phyloP scores from a whole-genome alignment of 495 filamentous ascomycete species.

The Penicillium bialowiezense region DNA sequence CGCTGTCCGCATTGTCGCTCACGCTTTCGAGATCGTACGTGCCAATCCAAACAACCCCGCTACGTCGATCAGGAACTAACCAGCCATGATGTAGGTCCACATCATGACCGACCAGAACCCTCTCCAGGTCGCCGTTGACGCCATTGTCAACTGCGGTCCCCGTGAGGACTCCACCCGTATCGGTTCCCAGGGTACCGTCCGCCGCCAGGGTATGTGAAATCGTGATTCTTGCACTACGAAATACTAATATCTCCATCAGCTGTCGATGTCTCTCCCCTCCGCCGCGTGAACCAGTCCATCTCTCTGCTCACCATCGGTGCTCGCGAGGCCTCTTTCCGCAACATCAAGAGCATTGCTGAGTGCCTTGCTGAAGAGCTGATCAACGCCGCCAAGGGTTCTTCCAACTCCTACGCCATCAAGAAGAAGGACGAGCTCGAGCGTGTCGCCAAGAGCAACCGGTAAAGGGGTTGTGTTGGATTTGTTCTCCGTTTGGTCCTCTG shows the following conservation, averaged over 20 bases:
- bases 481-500: constrained; percentile 48
- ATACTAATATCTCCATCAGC: constrained; percentile 37
- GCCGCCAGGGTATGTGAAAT: constrained; percentile 62
- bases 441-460: constrained; percentile 99
- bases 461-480: constrained; percentile 50
- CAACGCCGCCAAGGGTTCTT: constrained; percentile 99
- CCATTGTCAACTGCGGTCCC: constrained; percentile 99
- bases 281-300: constrained; percentile 99
- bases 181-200: constrained; percentile 97
- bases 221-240: not conserved
- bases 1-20: constrained; percentile 98
- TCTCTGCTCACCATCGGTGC: constrained; percentile 96
- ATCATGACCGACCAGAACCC: constrained; percentile 99
- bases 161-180: constrained; percentile 99
- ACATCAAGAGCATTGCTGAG: constrained; percentile 98
- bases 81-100: constrained; percentile 69
- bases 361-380: constrained; percentile 99
- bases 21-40: constrained; percentile 98
- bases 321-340: constrained; percentile 95
- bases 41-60: constrained; percentile 2
- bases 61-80: constrained; percentile 7
- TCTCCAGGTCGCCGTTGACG: constrained; percentile 98
- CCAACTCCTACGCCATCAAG: constrained; percentile 99
- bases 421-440: constrained; percentile 99
- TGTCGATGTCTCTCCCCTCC: constrained; percentile 98